Conservation (phyloP, 2,329 filamentous ascomycete genomes). For the Aspergillus oerlinghausenensis region DNA sequence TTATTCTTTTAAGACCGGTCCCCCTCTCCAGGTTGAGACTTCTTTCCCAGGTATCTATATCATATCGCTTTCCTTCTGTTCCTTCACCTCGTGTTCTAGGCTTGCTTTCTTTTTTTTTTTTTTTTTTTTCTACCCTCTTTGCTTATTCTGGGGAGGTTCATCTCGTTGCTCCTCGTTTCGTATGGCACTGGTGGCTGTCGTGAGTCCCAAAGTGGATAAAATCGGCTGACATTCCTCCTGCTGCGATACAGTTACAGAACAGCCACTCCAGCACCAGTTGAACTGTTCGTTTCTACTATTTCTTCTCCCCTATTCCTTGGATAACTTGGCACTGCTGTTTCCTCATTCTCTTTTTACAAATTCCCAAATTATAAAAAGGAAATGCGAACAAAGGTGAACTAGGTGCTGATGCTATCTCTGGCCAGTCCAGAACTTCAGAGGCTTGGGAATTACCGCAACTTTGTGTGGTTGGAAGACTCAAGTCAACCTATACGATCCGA, state of each 20-base stretch:
- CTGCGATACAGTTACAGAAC: slow-evolving; percentile 14
- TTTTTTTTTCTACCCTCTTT: not conserved
- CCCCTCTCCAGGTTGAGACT: not conserved
- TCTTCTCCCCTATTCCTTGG: not conserved
- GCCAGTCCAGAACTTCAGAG: slow-evolving; percentile 13
- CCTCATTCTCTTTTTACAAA: not conserved
- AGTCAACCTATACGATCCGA: slow-evolving; percentile 18
- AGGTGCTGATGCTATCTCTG: slow-evolving; percentile 4
- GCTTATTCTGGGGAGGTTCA: not conserved
- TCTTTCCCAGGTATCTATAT: not conserved
- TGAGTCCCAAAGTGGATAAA: slow-evolving; percentile 13
- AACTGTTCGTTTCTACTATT: slow-evolving; percentile 1
- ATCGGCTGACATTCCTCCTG: slow-evolving; percentile 19
- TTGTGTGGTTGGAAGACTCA: slow-evolving; percentile 17
- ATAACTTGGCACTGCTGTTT: not conserved
- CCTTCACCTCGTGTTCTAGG: not conserved
- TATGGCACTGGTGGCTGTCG: slow-evolving; percentile 13
- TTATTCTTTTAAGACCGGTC: not conserved
- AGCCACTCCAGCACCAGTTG: slow-evolving; percentile 12
- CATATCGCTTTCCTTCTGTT: not conserved
- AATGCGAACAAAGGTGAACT: not conserved
- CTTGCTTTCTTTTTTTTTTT: slow-evolving; percentile 3
- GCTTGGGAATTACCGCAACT: slow-evolving; percentile 27
- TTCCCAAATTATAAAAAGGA: not conserved
- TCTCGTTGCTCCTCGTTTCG: slow-evolving; percentile 1